Percentiles rank a stretch among this genome's conserved stretches.
Evolutionary conservation across 176 grass and related monocot species (phyloP).

Genomic region (Eleusine coracana): DNA sequence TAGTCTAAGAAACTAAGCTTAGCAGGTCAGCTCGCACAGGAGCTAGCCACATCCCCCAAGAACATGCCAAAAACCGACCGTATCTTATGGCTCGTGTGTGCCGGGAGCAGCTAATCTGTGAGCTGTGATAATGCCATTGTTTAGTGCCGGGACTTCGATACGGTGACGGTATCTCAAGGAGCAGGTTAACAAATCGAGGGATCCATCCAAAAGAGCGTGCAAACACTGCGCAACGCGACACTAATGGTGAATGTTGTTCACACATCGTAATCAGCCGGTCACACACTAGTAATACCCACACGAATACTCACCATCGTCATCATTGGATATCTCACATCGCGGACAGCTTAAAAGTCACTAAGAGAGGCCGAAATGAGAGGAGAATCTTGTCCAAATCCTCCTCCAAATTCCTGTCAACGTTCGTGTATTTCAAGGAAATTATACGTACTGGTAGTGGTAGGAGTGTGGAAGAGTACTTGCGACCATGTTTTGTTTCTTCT

Average conservation of each 20-base stretch:
- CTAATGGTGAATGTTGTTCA: background rate
- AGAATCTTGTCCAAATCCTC: slow-evolving; percentile 19
- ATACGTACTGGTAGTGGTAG: too few species aligned
- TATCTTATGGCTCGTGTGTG: background rate
- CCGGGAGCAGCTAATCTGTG: background rate
- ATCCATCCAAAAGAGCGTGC: background rate
- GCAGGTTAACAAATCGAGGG: slow-evolving; percentile 32
- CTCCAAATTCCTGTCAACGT: background rate
- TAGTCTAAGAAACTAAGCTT: background rate
- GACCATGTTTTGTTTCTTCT: background rate
- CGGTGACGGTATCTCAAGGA: slow-evolving; percentile 24
- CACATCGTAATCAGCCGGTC: slow-evolving; percentile 41
- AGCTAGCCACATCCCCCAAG: slow-evolving; percentile 16
- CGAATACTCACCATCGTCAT: slow-evolving; percentile 5
- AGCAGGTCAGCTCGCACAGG: slow-evolving; percentile 24
- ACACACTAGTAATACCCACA: slow-evolving; percentile 30
- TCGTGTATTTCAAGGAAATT: background rate
- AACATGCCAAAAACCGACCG: slow-evolving; percentile 33
- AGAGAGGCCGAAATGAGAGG: background rate
- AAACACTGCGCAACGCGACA: background rate
- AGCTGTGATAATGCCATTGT: slow-evolving; percentile 11
- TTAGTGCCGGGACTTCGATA: slow-evolving; percentile 8
- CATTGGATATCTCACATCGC: slow-evolving; percentile 28
- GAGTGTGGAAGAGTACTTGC: background rate
- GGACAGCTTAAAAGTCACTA: slow-evolving; percentile 33